A percentile compares a stretch with the other conserved stretches of the same genome.
These are phyloP conservation scores for Talaromyces sp. DNA, from an alignment of 2,329 filamentous ascomycete genomes.

Conservation along the genomic window DNA sequence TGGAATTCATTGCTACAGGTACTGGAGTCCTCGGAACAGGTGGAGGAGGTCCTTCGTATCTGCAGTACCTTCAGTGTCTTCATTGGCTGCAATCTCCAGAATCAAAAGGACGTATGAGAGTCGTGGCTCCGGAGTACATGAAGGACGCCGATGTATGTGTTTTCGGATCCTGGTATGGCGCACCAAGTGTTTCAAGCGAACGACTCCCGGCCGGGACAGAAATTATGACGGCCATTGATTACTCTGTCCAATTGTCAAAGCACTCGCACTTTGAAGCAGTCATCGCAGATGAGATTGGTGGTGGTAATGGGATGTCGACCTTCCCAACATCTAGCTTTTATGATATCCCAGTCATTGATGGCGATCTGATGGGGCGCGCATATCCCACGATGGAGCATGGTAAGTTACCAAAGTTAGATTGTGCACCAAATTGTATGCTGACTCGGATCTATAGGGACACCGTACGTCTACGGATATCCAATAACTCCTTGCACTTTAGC, in stretches of 20 bases:
- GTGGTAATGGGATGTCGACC: conserved; percentile 41
- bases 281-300: conserved; percentile 35
- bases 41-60: conserved; percentile 44
- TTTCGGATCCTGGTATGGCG: conserved; percentile 47
- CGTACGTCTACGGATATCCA: conserved; percentile 45
- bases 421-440: background rate
- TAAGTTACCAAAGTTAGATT: background rate
- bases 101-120: conserved; percentile 27
- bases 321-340: conserved; percentile 30
- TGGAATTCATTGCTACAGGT: conserved; percentile 40
- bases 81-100: conserved; percentile 35
- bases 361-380: conserved; percentile 48
- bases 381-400: conserved; percentile 21
- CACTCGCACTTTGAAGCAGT: conserved; percentile 39
- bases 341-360: conserved; percentile 44
- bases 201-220: conserved; percentile 29
- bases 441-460: conserved; percentile 34
- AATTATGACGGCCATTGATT: conserved; percentile 34
- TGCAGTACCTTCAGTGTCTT: conserved; percentile 49
- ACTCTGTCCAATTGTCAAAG: conserved; percentile 30
- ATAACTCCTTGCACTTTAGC: conserved; percentile 39
- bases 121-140: conserved; percentile 24
- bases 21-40: conserved; percentile 41
- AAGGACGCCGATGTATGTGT: conserved; percentile 41
- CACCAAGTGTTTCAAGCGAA: conserved; percentile 32